phyloP scores from a whole-genome alignment of 75 land plant genomes.

The Gnetum montanum region DNA sequence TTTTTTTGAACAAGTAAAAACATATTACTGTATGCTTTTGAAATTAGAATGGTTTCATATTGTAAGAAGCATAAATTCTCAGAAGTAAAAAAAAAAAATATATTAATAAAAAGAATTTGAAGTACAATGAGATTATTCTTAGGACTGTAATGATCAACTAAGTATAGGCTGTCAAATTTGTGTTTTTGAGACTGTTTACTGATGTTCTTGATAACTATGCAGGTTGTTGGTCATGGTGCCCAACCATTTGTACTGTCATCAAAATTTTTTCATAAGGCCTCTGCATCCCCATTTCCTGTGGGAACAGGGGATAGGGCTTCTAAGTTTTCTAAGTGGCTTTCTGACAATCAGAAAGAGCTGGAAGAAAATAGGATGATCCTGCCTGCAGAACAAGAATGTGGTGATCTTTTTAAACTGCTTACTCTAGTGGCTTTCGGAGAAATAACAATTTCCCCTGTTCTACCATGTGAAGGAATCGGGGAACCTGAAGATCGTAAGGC shows the following conservation, averaged over 20 bases:
- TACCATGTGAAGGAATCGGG: constrained; percentile 81
- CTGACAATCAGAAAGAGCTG: constrained; percentile 29
- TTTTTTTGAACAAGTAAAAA: too few species aligned
- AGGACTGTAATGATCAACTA: too few species aligned
- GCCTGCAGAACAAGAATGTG: constrained; percentile 56
- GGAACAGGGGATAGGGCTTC: constrained; percentile 59
- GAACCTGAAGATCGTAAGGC: constrained; percentile 54
- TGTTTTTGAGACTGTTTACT: too few species aligned
- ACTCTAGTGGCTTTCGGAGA: constrained; percentile 53
- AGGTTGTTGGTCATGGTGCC: constrained; percentile 55
- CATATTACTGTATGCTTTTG: too few species aligned
- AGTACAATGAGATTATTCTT: too few species aligned
- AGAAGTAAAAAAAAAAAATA: too few species aligned
- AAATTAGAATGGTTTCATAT: too few species aligned
- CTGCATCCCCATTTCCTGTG: constrained; percentile 60
- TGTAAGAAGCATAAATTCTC: too few species aligned
- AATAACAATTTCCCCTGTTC: constrained; percentile 38
- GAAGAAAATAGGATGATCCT: constrained; percentile 44
- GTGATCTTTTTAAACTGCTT: constrained; percentile 72
- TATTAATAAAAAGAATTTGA: too few species aligned
- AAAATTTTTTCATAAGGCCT: constrained; percentile 58
- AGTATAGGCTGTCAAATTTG: too few species aligned
- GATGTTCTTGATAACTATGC: too few species aligned
- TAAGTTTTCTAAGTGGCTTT: constrained; percentile 52
- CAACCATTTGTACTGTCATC: constrained; percentile 75